Evolutionary conservation across 768 basidiomycete species (phyloP), one percentile per base, ranked within the genome.

Genomic region (Boletellus emodensis): DNA sequence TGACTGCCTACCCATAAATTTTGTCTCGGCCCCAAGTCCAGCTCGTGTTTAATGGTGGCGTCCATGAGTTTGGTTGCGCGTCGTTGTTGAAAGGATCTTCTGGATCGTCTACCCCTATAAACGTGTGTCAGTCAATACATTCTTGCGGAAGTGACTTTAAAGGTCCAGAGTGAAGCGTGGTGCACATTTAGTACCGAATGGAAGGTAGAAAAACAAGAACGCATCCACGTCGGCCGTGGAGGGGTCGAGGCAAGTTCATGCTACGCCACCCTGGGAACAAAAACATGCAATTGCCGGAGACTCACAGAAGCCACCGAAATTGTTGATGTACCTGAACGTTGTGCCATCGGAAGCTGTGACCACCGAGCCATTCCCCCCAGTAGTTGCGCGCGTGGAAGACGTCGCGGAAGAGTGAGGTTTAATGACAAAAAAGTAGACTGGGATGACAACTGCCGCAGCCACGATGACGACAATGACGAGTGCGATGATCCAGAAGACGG

Each of bases 51-150:
- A 95, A 72, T 7, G 86, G 77, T 1, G 89, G 90, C 6, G 87
- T 85, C 84, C 87, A 94, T 2, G 78, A 81, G 59, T 93, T 90
- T 9, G 85, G 76, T 51, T 74, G 78, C 7, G 91, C 90, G 38
- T 77, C 73, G 63, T 86, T 82, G 69, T 83, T 84, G 73, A 83
- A 89, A 6, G 90, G 87, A 63, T 87, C 74, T 40, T 82, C 74
- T 13, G 84, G 82, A 66, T 90, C 81, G 68, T 66, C 71, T 17
- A 79, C 75, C 85, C 83, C 85, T 86, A 50, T 28, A 52, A 40
- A 42, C 24, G 49, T 11, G 28, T 14, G 41, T 66, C 15, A 45
- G 46, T 38, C 46, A 12, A 45, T 17, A 3, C 5, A 11, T 44
- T 42, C 34, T 36, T 17, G 10, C 26, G 10, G 5, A 36, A 3